phyloP scores from a whole-genome alignment of 345 rosid genomes.

The Aquilaria malaccensis region DNA sequence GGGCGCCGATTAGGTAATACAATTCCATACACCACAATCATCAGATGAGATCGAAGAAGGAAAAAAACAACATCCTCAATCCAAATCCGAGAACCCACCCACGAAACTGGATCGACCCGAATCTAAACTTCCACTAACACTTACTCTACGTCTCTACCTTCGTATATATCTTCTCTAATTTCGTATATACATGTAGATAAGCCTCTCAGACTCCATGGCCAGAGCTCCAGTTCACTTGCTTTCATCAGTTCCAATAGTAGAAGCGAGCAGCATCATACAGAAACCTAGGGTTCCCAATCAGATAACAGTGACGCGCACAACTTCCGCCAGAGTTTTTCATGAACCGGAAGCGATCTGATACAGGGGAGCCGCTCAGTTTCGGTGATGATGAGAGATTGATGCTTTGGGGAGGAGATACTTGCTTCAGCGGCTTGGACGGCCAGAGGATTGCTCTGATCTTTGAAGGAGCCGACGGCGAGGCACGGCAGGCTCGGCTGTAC shows the following conservation, averaged over 20 bases:
- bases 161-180: no score
- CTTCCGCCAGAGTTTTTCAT: slow-evolving; percentile 13
- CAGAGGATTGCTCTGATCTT: slow-evolving; percentile 52
- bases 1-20: no score
- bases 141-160: no score
- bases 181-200: background rate
- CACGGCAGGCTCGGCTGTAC: slow-evolving; percentile 26
- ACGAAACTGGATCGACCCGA: no score
- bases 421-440: slow-evolving; percentile 34
- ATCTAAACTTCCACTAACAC: no score
- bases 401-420: slow-evolving; percentile 46
- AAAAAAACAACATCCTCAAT: no score
- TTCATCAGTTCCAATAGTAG: background rate
- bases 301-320: slow-evolving; percentile 18
- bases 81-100: no score
- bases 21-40: no score
- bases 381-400: slow-evolving; percentile 22
- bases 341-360: slow-evolving; percentile 6
- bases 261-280: slow-evolving; percentile 14
- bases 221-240: background rate
- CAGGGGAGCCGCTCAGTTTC: slow-evolving; percentile 17
- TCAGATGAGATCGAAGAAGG: no score
- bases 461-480: slow-evolving; percentile 8
- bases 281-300: slow-evolving; percentile 22
- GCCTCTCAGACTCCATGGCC: background rate